These are phyloP conservation scores for Leccinum griseonigrum DNA, from an alignment of 1,284 basidiomycete genomes.

Conservation along the genomic window DNA sequence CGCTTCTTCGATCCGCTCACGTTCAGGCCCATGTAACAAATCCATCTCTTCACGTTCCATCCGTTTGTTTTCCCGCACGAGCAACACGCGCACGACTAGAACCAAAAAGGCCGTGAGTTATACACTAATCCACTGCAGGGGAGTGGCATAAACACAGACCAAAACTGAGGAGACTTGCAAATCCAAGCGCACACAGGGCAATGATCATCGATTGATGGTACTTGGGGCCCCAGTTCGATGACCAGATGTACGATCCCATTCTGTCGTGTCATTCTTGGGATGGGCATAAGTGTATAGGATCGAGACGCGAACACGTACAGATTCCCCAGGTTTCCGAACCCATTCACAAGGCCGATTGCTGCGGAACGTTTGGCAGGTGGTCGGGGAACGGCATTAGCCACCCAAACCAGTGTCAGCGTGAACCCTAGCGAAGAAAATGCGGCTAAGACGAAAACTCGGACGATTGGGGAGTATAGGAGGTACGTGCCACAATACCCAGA, in stretches of 20 bases:
- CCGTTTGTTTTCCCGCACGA: constrained; percentile 44
- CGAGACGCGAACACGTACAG: constrained; percentile 32
- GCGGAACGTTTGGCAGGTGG: constrained; percentile 60
- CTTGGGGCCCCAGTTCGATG: constrained; percentile 45
- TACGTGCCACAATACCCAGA: constrained; percentile 51
- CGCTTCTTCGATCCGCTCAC: constrained; percentile 46
- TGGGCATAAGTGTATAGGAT: neutral
- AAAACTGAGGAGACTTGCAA: constrained; percentile 38
- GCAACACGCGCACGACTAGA: constrained; percentile 45
- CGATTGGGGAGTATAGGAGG: neutral
- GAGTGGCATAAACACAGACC: constrained; percentile 27
- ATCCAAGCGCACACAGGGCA: constrained; percentile 40
- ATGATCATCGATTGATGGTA: constrained; percentile 57
- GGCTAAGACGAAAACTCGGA: neutral
- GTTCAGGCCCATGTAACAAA: constrained; percentile 41
- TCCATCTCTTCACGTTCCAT: constrained; percentile 46
- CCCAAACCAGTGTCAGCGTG: constrained; percentile 62
- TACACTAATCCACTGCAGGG: neutral
- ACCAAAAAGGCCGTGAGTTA: neutral
- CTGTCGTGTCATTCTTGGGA: constrained; percentile 21
- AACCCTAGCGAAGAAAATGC: constrained; percentile 39
- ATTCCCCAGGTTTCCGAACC: constrained; percentile 32
- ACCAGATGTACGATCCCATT: constrained; percentile 55
- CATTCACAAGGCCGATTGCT: constrained; percentile 39
- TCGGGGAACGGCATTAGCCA: constrained; percentile 58